Conservation (phyloP, 257 asterid species). For the Solanum corneliomulleri region DNA sequence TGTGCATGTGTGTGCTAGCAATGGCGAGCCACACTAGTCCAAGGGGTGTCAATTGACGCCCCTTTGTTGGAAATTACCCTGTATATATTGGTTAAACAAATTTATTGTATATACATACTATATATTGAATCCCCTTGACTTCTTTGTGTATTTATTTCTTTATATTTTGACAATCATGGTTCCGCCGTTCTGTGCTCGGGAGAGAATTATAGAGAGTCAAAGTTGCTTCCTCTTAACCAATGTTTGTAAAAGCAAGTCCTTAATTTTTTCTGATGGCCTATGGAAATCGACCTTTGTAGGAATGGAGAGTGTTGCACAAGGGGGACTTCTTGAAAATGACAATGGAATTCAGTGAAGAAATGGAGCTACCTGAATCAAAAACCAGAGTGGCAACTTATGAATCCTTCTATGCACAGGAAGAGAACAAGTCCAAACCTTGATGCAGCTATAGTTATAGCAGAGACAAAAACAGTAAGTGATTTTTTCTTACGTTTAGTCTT, state of each 20-base stretch:
- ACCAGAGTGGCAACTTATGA: slow-evolving; percentile 49
- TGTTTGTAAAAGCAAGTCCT: neutral
- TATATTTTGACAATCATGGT: neutral
- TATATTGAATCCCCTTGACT: neutral
- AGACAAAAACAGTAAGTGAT: neutral
- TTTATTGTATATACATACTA: no score
- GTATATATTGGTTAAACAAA: neutral
- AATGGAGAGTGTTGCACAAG: slow-evolving; percentile 53
- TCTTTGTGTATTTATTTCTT: neutral
- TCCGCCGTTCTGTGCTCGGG: neutral
- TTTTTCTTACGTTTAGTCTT: neutral
- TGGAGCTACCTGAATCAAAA: slow-evolving; percentile 24
- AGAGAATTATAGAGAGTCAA: neutral
- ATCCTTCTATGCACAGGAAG: slow-evolving; percentile 23
- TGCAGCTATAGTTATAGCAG: neutral
- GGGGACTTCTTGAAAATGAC: slow-evolving; percentile 56
- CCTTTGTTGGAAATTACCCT: neutral
- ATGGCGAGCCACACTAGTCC: neutral
- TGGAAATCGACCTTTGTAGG: slow-evolving; percentile 18
- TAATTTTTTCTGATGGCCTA: neutral
- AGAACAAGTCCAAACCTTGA: neutral
- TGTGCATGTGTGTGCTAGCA: neutral
- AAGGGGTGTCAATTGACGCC: neutral
- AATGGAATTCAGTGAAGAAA: slow-evolving; percentile 34
- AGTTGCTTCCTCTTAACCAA: neutral